A percentile compares a stretch with the other conserved stretches of the same genome.
phyloP scores from a whole-genome alignment of 2,329 filamentous ascomycete species.

The Ceratocystis cacaofunesta region DNA sequence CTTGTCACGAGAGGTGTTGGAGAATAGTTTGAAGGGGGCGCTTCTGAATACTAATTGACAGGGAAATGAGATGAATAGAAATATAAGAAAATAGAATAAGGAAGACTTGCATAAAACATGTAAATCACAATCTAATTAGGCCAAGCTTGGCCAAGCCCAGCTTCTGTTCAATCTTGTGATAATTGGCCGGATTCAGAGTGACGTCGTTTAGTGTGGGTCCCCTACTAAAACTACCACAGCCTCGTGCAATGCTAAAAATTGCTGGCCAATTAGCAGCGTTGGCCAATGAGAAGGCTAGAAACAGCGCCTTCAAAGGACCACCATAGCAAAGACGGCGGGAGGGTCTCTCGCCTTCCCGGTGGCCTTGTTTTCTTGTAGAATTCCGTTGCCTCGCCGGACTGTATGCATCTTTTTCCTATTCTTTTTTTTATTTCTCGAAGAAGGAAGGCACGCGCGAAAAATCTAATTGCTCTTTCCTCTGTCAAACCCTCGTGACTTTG shows the following conservation, averaged over 20 bases:
- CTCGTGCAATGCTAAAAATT: background rate
- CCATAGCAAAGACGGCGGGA: background rate
- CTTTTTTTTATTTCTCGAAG: background rate
- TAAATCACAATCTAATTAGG: background rate
- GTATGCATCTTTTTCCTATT: background rate
- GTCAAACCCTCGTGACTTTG: background rate
- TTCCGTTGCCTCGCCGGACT: background rate
- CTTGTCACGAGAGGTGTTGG: slow-evolving; percentile 37
- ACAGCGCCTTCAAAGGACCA: background rate
- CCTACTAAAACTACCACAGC: background rate
- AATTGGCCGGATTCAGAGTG: background rate
- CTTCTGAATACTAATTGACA: background rate
- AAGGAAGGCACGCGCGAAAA: background rate
- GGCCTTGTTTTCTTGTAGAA: background rate
- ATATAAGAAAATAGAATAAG: slow-evolving; percentile 19
- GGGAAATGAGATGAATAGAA: background rate
- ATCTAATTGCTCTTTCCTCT: background rate
- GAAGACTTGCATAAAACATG: background rate
- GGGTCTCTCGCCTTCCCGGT: background rate
- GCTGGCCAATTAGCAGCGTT: background rate
- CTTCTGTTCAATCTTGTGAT: background rate
- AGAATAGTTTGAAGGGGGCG: slow-evolving; percentile 27
- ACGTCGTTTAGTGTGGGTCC: background rate
- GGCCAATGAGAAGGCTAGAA: background rate
- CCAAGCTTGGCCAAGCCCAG: background rate